Conservation (phyloP, 2,329 filamentous ascomycete genomes). For the Scopulariopsis brevicaulis region DNA sequence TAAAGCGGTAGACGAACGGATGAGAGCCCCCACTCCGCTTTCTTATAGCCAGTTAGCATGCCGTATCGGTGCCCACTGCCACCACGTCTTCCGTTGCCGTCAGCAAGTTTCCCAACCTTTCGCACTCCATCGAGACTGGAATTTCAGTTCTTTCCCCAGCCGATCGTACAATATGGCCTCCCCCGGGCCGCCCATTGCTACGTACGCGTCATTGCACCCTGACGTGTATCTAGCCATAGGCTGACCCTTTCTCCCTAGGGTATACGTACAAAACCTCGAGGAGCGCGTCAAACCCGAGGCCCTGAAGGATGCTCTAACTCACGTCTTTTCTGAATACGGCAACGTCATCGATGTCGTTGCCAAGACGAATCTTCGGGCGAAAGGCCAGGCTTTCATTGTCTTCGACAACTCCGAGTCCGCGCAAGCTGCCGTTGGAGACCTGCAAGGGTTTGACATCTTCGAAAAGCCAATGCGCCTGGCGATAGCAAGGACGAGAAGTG, state of each 20-base stretch:
- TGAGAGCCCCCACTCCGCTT: no score
- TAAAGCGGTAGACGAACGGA: no score
- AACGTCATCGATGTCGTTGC: constrained; percentile 74
- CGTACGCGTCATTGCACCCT: constrained; percentile 67
- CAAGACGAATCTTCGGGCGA: constrained; percentile 82
- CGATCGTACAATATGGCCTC: constrained; percentile 20
- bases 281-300: constrained; percentile 78
- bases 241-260: constrained; percentile 33
- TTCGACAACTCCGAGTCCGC: constrained; percentile 78
- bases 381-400: constrained; percentile 92
- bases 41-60: no score
- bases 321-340: constrained; percentile 84
- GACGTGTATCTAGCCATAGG: constrained; percentile 36
- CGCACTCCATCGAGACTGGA: background rate
- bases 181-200: constrained; percentile 40
- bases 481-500: constrained; percentile 72
- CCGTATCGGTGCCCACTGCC: background rate
- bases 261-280: constrained; percentile 75
- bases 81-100: background rate
- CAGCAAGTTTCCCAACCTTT: background rate
- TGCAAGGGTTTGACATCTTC: constrained; percentile 88
- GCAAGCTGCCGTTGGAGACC: constrained; percentile 69
- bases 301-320: constrained; percentile 60
- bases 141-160: background rate
- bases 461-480: constrained; percentile 82